Base-by-base conservation (phyloP, 257 asterid species). In the Nicotiana undulata region DNA sequence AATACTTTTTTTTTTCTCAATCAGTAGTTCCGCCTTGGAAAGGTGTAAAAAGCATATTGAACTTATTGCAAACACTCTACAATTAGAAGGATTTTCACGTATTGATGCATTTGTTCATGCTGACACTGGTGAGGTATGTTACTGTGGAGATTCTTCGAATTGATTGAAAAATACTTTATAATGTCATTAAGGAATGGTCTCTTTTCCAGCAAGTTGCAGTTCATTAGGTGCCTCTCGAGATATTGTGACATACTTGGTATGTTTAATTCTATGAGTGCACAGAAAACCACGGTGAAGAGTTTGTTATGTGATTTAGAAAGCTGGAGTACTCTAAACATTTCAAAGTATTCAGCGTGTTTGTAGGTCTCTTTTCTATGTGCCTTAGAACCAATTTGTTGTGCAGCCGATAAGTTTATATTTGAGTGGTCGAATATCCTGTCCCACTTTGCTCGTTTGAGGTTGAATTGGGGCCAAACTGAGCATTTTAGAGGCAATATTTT, bases 51-150 rank as follows among this genome's bases (percentile, higher is more conserved):
- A 68, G 75, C 91, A 75, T 80, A 90, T 92, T 66, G 93, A 92
- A 79, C 93, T 93, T 81, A 90, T 93, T 84, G 98, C 98, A 78
- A 89, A 93, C 86, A 88, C 93, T 49, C 87, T 93, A 75, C 90
- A 88, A 82, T 74, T 93, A 87, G 94, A 93, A 86, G 98, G 98
- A 82, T 93, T 93, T 85, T 92, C 98, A 3, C 89, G 98, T 80
- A 90, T 93, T 37, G 98, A 93, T 83, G 98, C 98, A 81, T 93
- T 93, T 84, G 91, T 91, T 82, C 88, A 93, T 79, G 97, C 88
- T 9, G 97, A 92, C 85, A 92, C 83, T 79, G 98, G 98, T 6
- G 94, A 92, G 90, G 98, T 93, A 86, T 75, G 90, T 82, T 55
- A 60, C 61, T 22, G 26, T 51, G 7, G 70, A 78, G 70, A 58